Conservation (phyloP, 768 basidiomycete species). For the Mycena rebaudengoi region DNA sequence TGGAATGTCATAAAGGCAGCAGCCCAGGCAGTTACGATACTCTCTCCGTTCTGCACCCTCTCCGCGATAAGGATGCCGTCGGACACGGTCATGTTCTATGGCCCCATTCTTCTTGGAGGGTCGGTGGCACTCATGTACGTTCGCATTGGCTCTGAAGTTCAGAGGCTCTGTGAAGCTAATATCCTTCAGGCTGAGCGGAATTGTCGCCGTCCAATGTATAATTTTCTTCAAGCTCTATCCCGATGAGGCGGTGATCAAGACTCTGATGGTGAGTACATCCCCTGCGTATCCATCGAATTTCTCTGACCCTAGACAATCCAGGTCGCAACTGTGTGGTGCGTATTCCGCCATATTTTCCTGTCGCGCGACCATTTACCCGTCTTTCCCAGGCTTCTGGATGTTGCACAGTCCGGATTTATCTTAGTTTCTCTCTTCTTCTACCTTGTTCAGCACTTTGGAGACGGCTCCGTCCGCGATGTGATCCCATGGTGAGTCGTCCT, state of each 20-base stretch:
- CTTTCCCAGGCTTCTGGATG: slow-evolving; percentile 28
- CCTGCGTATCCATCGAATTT: no score
- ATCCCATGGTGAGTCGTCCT: slow-evolving; percentile 38
- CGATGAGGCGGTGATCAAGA: slow-evolving; percentile 29
- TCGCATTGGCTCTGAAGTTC: neutral
- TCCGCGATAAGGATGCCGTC: no score
- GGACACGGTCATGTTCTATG: slow-evolving; percentile 19
- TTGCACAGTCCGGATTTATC: slow-evolving; percentile 30
- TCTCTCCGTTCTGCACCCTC: no score
- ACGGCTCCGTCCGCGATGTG: neutral
- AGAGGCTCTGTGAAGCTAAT: neutral
- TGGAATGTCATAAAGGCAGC: no score
- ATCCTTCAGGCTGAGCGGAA: slow-evolving; percentile 31
- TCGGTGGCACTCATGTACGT: slow-evolving; percentile 32
- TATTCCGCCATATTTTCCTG: no score
- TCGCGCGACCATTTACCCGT: neutral
- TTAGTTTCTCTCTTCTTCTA: slow-evolving; percentile 30
- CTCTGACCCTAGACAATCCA: no score
- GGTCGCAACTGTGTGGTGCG: slow-evolving; percentile 28
- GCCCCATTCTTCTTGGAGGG: slow-evolving; percentile 34
- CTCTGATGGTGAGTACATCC: no score
- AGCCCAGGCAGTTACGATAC: no score
- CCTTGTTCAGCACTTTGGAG: slow-evolving; percentile 31
- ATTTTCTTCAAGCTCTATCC: slow-evolving; percentile 38
- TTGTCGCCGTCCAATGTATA: slow-evolving; percentile 34